Evolutionary conservation across 306 rosid genomes (phyloP), one percentile per base, ranked within the genome.

Genomic region (Boehmeria nivea): DNA sequence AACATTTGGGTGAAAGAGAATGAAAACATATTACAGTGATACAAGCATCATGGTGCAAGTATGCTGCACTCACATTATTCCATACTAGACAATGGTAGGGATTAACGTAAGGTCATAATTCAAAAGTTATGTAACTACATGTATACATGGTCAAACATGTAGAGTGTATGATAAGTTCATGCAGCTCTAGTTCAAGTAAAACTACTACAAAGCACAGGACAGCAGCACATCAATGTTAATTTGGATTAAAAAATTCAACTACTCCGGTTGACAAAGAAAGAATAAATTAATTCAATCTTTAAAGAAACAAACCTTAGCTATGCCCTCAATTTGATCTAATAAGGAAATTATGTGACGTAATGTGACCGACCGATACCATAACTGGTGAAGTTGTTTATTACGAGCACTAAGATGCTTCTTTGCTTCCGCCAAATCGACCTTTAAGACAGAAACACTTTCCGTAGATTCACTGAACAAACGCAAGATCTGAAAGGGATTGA

Each of bases 291-390:
- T 64, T 68, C n/a, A 45, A 67, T 61, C 56, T 17, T 28, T 31
- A 10, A 31, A 31, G 8, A 31, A 31, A 60, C 81, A 9, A 74
- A 90, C 99, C 99, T 93, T 83, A 43, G 96, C 83, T 60, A 93
- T 85, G 78, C 88, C 90, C 84, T 93, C 99, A 51, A 93, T 93
- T 85, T 93, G 99, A 85, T 93, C 99, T 76, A 88, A 77, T 50
- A 93, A 78, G 66, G 99, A 79, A 73, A 93, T 93, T 61, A 93
- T 93, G 78, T 93, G 90, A 44, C 96, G 94, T 81, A 93, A 57
- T 11, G 96, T 93, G 59, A 93, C 99, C 2, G 99, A 93, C 37
- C 96, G 96, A 77, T 85, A 88, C 99, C 99, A 93, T 67, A 93
- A 74, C 79, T 93, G 99, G 78, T 93, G 99, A 73, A 93, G 78